A percentile compares a stretch with the other conserved stretches of the same genome.
Conservation (phyloP, 2,329 filamentous ascomycete species). For the Daldinia sp. region DNA sequence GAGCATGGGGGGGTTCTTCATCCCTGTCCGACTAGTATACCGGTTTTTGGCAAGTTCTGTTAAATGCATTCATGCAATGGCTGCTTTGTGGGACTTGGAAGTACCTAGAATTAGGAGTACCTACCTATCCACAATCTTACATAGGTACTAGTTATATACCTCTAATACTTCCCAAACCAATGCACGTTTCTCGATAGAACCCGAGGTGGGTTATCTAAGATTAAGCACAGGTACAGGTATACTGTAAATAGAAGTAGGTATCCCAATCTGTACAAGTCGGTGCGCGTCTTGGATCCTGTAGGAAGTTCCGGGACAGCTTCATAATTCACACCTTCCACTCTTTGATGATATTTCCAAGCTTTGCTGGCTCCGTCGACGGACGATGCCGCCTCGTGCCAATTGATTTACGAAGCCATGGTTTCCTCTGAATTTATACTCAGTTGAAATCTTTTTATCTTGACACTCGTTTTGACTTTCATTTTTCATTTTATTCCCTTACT, state of each 20-base stretch:
- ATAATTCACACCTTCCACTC: background rate
- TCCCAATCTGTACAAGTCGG: slow-evolving; percentile 2
- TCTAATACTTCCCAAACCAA: background rate
- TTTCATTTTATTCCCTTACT: too few species aligned
- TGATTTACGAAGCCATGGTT: background rate
- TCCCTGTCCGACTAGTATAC: slow-evolving; percentile 10
- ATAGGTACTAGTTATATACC: too few species aligned
- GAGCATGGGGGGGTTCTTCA: slow-evolving; percentile 13
- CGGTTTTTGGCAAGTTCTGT: background rate
- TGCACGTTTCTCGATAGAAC: background rate
- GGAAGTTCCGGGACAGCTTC: background rate
- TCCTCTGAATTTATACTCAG: background rate
- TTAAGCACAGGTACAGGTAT: background rate
- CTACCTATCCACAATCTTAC: too few species aligned
- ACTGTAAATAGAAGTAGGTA: background rate
- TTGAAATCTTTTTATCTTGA: too few species aligned
- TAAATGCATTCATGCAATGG: background rate
- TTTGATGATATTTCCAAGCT: background rate
- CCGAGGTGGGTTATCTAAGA: background rate
- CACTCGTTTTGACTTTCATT: too few species aligned
- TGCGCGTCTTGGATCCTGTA: slow-evolving; percentile 3
- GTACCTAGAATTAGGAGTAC: too few species aligned
- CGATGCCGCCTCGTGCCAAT: background rate
- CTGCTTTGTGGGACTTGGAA: too few species aligned
- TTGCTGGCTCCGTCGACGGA: background rate